phyloP scores from a whole-genome alignment of 106 monocot genomes.

The Iris macrosiphon region DNA sequence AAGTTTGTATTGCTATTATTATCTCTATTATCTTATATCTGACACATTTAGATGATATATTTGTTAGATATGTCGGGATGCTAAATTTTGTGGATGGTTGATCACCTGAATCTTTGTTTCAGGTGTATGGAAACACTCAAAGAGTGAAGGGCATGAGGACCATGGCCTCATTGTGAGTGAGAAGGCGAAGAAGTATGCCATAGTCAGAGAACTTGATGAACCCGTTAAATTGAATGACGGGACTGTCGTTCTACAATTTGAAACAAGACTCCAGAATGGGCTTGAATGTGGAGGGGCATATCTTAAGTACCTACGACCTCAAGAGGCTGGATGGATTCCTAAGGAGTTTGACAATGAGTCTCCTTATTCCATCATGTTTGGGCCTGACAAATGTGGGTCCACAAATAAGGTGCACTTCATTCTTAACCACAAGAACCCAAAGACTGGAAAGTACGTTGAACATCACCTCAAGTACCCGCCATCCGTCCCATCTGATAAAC shows the following conservation, averaged over 20 bases:
- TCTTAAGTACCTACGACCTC: conserved; percentile 54
- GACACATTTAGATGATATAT: no score
- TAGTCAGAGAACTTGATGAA: conserved; percentile 42
- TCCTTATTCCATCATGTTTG: conserved; percentile 75
- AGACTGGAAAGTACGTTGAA: conserved; percentile 49
- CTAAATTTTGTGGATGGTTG: no score
- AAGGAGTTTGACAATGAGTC: conserved; percentile 58
- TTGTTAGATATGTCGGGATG: no score
- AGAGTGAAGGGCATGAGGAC: conserved; percentile 74
- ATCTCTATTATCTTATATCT: no score
- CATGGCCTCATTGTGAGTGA: conserved; percentile 62
- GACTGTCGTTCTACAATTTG: conserved; percentile 53
- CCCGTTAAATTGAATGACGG: conserved; percentile 43
- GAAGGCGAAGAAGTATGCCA: conserved; percentile 55
- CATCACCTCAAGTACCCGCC: conserved; percentile 71
- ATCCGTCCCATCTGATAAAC: conserved; percentile 58
- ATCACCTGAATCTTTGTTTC: not conserved
- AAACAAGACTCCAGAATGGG: conserved; percentile 52
- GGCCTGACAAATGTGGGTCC: conserved; percentile 65
- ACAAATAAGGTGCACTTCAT: conserved; percentile 78
- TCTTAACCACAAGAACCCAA: conserved; percentile 61
- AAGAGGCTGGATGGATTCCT: conserved; percentile 49
- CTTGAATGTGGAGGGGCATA: conserved; percentile 73
- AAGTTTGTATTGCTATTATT: no score
- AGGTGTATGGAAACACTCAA: conserved; percentile 66